Evolutionary conservation across 352 stramenopile genomes (phyloP).

Genomic region (Pythium utonaiense): DNA sequence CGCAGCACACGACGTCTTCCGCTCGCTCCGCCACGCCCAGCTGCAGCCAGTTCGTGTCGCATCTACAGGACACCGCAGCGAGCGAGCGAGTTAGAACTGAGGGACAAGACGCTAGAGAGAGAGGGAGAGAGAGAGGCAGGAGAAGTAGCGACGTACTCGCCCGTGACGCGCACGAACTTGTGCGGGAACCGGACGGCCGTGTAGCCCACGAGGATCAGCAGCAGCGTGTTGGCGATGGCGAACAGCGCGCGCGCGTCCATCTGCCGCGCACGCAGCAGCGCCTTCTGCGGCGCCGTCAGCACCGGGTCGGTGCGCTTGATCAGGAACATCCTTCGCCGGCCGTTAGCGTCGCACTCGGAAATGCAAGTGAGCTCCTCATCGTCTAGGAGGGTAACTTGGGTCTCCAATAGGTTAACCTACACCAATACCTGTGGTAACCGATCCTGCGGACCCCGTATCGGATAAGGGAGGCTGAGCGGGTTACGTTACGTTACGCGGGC

Average conservation of each 20-base stretch:
- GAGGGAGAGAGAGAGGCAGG: neutral
- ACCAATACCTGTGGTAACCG: neutral
- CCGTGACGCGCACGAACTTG: constrained; percentile 71
- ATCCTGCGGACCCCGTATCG: no score
- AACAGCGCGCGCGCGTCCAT: constrained; percentile 42
- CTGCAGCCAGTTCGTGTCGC: constrained; percentile 64
- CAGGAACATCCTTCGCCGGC: constrained; percentile 4
- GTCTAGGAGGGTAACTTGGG: neutral
- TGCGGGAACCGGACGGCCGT: constrained; percentile 45
- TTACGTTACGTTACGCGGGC: no score
- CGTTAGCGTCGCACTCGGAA: neutral
- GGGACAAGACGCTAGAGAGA: neutral
- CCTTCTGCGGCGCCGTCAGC: constrained; percentile 32
- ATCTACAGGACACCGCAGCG: constrained; percentile 32
- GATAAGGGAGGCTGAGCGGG: neutral
- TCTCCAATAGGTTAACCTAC: constrained; percentile 4
- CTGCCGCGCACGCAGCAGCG: constrained; percentile 46
- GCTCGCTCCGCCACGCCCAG: constrained; percentile 24
- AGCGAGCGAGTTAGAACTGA: neutral
- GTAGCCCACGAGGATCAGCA: constrained; percentile 55
- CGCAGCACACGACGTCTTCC: constrained; percentile 55
- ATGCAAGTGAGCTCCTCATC: neutral
- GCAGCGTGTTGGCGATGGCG: constrained; percentile 40
- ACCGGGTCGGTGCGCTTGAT: constrained; percentile 9
- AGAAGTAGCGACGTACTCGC: constrained; percentile 61